Evolutionary conservation across 768 basidiomycete species (phyloP).

Genomic region (Zangia roseola): DNA sequence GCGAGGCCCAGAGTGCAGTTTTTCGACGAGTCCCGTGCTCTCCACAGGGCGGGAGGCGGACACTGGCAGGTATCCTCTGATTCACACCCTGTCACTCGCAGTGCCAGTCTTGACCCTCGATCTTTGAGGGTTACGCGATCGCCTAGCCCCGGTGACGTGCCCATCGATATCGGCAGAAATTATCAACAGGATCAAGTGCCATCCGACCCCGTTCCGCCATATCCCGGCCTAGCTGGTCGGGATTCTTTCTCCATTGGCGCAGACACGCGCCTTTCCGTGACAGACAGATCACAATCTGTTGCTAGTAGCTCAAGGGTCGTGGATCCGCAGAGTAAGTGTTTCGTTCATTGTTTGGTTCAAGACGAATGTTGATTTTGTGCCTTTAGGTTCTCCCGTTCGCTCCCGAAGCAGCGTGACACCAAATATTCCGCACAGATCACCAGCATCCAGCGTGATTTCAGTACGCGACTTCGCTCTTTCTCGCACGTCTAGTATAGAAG

Average conservation of each 20-base stretch:
- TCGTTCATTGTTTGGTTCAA: background rate
- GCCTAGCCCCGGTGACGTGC: conserved; percentile 9
- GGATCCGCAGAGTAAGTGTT: conserved; percentile 11
- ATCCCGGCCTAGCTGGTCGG: conserved; percentile 17
- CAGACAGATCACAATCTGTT: conserved; percentile 7
- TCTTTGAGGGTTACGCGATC: conserved; percentile 7
- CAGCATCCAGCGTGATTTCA: conserved; percentile 9
- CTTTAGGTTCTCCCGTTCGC: conserved; percentile 12
- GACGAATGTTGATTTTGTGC: background rate
- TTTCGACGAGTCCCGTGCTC: background rate
- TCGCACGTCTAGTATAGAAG: conserved; percentile 43
- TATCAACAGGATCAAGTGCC: background rate
- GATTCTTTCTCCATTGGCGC: background rate
- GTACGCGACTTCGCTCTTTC: conserved; percentile 24
- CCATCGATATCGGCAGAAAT: background rate
- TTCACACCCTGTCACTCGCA: background rate
- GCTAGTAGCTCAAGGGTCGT: conserved; percentile 10
- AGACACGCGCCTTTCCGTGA: background rate
- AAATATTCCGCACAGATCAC: conserved; percentile 5
- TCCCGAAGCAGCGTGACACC: background rate
- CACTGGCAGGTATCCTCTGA: background rate
- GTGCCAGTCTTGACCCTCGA: conserved; percentile 11
- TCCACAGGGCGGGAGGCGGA: background rate
- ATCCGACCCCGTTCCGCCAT: conserved; percentile 33
- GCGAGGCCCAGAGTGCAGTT: conserved; percentile 17